A percentile compares a stretch with the other conserved stretches of the same genome.
These are phyloP conservation scores for Mrakiaceae sp. DNA, from an alignment of 1,284 basidiomycete genomes.

Conservation along the genomic window DNA sequence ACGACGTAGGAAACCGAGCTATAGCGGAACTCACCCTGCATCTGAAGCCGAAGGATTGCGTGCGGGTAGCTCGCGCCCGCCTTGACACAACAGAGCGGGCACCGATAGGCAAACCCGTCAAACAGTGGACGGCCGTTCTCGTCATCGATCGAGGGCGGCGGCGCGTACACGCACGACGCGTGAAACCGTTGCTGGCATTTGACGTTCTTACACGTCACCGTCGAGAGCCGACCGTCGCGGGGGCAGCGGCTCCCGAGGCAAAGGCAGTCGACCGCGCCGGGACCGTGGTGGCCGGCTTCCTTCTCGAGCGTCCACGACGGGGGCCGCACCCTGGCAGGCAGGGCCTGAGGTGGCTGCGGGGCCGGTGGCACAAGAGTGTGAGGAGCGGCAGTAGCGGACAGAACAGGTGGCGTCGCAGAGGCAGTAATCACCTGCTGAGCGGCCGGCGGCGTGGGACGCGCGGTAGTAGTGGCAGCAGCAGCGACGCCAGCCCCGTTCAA, in stretches of 20 bases:
- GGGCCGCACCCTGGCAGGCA: neutral
- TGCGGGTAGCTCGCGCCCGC: constrained; percentile 1
- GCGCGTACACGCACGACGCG: neutral
- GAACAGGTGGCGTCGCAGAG: too few relatives aligned
- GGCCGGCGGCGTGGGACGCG: too few relatives aligned
- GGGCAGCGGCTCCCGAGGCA: neutral
- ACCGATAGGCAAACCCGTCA: neutral
- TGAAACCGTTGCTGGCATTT: constrained; percentile 3
- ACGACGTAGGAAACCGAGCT: neutral
- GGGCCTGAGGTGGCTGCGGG: too few relatives aligned
- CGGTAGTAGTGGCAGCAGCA: too few relatives aligned
- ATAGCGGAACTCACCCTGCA: constrained; percentile 4
- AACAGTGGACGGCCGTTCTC: neutral
- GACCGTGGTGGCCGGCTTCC: too few relatives aligned
- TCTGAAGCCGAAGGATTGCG: constrained; percentile 12
- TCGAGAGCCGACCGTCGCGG: neutral
- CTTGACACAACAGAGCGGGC: constrained; percentile 13
- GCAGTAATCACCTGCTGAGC: too few relatives aligned
- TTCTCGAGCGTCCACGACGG: neutral
- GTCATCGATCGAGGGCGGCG: neutral
- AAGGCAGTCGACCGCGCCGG: too few relatives aligned
- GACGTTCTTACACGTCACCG: neutral
- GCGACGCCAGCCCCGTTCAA: too few relatives aligned
- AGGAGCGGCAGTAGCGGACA: too few relatives aligned
- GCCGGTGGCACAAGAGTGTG: neutral